Conservation (phyloP, 495 filamentous ascomycete species). For the Podospora fimiseda region DNA sequence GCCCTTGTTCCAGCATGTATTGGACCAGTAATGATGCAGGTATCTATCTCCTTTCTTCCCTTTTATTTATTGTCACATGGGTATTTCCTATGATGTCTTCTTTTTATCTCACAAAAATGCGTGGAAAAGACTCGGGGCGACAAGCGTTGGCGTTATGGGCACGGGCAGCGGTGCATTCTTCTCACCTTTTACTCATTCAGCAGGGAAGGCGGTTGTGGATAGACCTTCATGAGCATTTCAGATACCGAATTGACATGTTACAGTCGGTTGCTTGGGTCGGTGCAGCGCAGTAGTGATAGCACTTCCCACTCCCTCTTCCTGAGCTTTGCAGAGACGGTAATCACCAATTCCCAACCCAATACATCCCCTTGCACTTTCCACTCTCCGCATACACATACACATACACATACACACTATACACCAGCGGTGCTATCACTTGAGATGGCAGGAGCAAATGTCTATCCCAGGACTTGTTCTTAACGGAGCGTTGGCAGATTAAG, state of each 20-base stretch:
- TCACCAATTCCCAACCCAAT: neutral
- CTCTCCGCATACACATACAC: neutral
- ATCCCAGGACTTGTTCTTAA: slow-evolving; percentile 47
- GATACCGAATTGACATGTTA: slow-evolving; percentile 26
- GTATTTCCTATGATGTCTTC: neutral
- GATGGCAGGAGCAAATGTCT: slow-evolving; percentile 43
- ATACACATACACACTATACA: slow-evolving; percentile 9
- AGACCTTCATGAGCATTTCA: slow-evolving; percentile 28
- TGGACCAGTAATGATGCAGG: slow-evolving; percentile 40
- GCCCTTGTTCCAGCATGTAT: slow-evolving; percentile 68
- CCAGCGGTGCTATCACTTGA: slow-evolving; percentile 47
- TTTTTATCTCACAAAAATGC: slow-evolving; percentile 5
- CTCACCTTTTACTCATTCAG: slow-evolving; percentile 6
- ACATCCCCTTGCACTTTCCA: too few species aligned
- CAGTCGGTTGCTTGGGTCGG: slow-evolving; percentile 11
- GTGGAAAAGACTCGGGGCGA: slow-evolving; percentile 12
- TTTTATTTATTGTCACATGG: neutral
- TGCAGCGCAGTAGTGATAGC: slow-evolving; percentile 3
- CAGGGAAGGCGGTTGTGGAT: slow-evolving; percentile 9
- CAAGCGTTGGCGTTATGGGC: slow-evolving; percentile 29
- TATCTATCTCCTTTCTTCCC: slow-evolving; percentile 10
- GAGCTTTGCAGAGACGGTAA: neutral
- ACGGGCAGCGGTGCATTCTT: slow-evolving; percentile 12
- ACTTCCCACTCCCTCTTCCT: neutral
- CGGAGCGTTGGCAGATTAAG: slow-evolving; percentile 56